Percentiles rank a stretch among this genome's conserved stretches.
phyloP scores from a whole-genome alignment of 2,329 filamentous ascomycete genomes.

The Fusarium nygamai region DNA sequence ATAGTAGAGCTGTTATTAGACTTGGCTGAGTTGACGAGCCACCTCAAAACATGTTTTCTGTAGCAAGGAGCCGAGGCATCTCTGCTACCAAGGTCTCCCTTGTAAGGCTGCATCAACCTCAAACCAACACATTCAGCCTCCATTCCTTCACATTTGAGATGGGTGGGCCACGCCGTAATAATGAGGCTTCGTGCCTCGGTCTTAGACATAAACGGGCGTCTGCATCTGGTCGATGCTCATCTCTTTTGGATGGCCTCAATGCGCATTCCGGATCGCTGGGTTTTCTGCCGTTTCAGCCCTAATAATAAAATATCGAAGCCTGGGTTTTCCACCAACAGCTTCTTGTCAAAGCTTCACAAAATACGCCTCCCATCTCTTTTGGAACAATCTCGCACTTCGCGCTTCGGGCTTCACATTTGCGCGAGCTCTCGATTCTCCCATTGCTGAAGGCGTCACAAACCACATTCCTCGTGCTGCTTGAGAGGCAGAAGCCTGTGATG shows the following conservation, averaged over 20 bases:
- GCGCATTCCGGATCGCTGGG: background rate
- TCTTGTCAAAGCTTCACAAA: background rate
- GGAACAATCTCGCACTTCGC: background rate
- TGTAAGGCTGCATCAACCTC: conserved; percentile 3
- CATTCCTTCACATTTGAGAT: background rate
- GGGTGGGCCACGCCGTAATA: background rate
- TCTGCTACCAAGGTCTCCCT: background rate
- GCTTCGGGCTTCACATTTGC: background rate
- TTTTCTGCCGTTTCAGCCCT: conserved; percentile 5
- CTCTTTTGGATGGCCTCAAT: background rate
- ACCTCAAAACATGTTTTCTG: background rate
- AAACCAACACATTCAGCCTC: conserved; percentile 8
- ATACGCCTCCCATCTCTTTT: background rate
- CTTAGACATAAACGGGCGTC: background rate
- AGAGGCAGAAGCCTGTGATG: background rate
- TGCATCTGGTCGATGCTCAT: background rate
- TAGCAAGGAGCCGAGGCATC: background rate
- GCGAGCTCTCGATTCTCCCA: background rate
- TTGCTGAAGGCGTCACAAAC: background rate
- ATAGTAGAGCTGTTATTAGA: background rate
- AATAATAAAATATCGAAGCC: background rate
- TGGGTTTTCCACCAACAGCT: background rate
- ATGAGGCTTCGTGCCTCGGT: background rate
- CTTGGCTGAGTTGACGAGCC: background rate
- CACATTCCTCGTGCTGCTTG: background rate